These are phyloP conservation scores for Bonia amplexicaulis DNA, from an alignment of 176 grass and related monocot genomes.

Conservation along the genomic window DNA sequence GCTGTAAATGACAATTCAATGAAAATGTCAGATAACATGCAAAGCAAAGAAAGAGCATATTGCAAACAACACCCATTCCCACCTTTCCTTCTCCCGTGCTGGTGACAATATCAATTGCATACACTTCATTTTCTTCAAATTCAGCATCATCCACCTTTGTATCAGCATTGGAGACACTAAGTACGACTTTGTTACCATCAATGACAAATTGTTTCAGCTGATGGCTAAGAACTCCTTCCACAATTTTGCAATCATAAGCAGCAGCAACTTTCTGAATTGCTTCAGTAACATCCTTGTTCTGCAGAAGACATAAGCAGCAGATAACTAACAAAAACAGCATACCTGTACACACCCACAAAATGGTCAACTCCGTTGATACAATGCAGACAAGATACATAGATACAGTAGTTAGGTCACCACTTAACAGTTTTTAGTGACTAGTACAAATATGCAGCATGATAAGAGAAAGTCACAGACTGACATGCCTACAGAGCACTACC, in stretches of 20 bases:
- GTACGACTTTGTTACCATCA: constrained; percentile 90
- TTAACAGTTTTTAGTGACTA: neutral
- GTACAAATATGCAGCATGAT: neutral
- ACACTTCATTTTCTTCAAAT: constrained; percentile 99
- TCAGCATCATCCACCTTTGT: constrained; percentile 98
- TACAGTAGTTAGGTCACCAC: neutral
- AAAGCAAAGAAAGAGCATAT: neutral
- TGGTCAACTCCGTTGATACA: neutral
- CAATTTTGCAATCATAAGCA: constrained; percentile 97
- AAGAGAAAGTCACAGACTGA: neutral
- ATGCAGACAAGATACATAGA: neutral
- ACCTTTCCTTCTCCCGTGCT: constrained; percentile 98
- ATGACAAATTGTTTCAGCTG: constrained; percentile 99
- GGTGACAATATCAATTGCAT: constrained; percentile 94
- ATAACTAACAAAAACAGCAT: neutral
- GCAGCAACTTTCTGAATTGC: constrained; percentile 95
- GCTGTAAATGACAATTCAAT: constrained; percentile 32
- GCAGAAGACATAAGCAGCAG: neutral
- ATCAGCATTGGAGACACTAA: constrained; percentile 80
- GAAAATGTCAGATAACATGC: neutral
- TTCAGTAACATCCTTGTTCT: constrained; percentile 99
- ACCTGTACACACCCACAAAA: neutral
- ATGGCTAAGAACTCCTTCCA: constrained; percentile 97
- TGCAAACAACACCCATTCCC: neutral
- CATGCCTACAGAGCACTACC: neutral